These are phyloP conservation scores for Colletotrichum truncatum DNA, from an alignment of 2,329 filamentous ascomycete species.

Conservation along the genomic window DNA sequence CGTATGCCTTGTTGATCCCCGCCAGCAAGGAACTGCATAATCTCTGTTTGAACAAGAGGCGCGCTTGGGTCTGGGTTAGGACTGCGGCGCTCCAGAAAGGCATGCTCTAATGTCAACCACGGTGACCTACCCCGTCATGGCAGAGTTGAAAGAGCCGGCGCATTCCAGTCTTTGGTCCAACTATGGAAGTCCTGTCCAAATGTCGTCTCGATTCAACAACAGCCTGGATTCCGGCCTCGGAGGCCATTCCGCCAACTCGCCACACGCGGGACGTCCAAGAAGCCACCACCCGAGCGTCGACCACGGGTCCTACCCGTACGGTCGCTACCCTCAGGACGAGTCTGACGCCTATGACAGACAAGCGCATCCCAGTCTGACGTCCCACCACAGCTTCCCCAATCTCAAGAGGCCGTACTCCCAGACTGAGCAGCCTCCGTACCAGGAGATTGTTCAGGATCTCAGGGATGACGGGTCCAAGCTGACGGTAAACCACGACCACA, in stretches of 20 bases:
- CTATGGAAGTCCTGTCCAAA: slow-evolving; percentile 64
- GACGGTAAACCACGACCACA: slow-evolving; percentile 68
- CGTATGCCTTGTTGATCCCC: slow-evolving; percentile 18
- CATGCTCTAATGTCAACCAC: slow-evolving; percentile 70
- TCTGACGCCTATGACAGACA: slow-evolving; percentile 63
- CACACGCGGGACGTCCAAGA: slow-evolving; percentile 59
- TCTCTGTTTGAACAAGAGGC: slow-evolving; percentile 27
- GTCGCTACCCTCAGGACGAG: slow-evolving; percentile 64
- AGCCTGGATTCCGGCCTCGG: slow-evolving; percentile 59
- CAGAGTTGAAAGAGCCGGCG: slow-evolving; percentile 69
- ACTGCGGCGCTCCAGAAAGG: slow-evolving; percentile 39
- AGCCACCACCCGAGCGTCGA: slow-evolving; percentile 60
- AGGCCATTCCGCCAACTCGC: slow-evolving; percentile 54
- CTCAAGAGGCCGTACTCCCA: slow-evolving; percentile 68
- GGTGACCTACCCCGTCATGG: slow-evolving; percentile 69
- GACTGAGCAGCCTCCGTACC: slow-evolving; percentile 63
- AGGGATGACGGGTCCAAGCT: slow-evolving; percentile 67
- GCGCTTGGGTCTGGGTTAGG: slow-evolving; percentile 29
- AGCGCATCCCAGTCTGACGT: slow-evolving; percentile 54
- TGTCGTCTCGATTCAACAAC: slow-evolving; percentile 60
- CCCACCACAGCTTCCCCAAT: slow-evolving; percentile 63
- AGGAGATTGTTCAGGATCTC: slow-evolving; percentile 69
- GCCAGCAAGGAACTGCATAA: slow-evolving; percentile 16
- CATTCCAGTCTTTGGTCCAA: slow-evolving; percentile 67
- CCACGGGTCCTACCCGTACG: slow-evolving; percentile 60